phyloP scores from a whole-genome alignment of 2,329 filamentous ascomycete genomes.

The Albophoma yamanashiensis region DNA sequence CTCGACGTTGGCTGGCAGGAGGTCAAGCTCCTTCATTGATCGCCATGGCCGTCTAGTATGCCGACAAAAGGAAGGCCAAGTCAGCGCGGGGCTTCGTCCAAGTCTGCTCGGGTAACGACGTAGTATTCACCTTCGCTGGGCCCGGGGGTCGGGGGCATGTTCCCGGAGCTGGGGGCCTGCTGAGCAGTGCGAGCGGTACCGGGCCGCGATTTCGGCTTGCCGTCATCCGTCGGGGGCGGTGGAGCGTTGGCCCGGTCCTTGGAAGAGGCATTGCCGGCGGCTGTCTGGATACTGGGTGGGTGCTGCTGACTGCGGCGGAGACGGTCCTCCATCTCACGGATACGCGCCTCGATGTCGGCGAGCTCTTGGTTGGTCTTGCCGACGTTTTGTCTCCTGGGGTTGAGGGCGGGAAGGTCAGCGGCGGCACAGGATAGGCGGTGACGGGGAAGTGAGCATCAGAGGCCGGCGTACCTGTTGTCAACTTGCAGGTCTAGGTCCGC shows the following conservation, averaged over 20 bases:
- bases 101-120: conserved; percentile 20
- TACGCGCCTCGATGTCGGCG: conserved; percentile 71
- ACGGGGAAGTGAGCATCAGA: conserved; percentile 1
- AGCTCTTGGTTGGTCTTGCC: conserved; percentile 67
- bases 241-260: conserved; percentile 4
- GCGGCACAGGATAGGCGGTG: background rate
- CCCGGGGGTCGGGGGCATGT: conserved; percentile 49
- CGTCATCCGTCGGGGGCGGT: conserved; percentile 13
- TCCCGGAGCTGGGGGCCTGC: conserved; percentile 41
- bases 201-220: conserved; percentile 38
- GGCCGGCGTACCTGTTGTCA: conserved; percentile 61
- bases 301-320: conserved; percentile 34
- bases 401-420: background rate
- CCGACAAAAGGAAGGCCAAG: conserved; percentile 12
- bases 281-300: conserved; percentile 7
- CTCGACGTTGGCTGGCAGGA: background rate
- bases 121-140: conserved; percentile 53
- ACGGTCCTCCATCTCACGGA: conserved; percentile 76
- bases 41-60: conserved; percentile 25
- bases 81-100: conserved; percentile 19
- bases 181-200: conserved; percentile 41
- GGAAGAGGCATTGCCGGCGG: conserved; percentile 5
- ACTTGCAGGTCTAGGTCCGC: conserved; percentile 65
- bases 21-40: conserved; percentile 12
- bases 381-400: conserved; percentile 65